phyloP scores from a whole-genome alignment of 257 asterid genomes.

The Ocimum tenuiflorum region DNA sequence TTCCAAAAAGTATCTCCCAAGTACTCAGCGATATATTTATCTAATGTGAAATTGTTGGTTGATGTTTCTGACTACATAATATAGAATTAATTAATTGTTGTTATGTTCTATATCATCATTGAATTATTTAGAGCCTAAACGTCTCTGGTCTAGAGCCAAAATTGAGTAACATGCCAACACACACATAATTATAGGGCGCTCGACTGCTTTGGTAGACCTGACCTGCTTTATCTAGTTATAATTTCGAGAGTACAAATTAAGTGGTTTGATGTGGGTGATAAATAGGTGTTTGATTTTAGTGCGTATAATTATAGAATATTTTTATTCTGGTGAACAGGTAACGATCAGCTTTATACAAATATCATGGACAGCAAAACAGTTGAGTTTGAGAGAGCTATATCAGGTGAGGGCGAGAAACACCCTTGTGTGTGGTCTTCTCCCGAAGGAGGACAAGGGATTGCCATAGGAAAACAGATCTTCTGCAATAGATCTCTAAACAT shows the following conservation, averaged over 20 bases:
- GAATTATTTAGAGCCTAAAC: slow-evolving; percentile 5
- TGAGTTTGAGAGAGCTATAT: slow-evolving; percentile 32
- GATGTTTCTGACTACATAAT: slow-evolving; percentile 2
- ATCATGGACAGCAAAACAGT: slow-evolving; percentile 45
- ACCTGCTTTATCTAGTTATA: background rate
- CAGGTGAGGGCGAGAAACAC: slow-evolving; percentile 32
- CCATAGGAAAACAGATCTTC: slow-evolving; percentile 67
- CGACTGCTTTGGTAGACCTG: background rate
- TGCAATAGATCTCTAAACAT: slow-evolving; percentile 94
- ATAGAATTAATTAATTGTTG: background rate
- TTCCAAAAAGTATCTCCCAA: background rate
- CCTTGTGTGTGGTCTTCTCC: slow-evolving; percentile 72
- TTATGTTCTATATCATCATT: background rate
- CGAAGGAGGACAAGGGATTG: slow-evolving; percentile 61
- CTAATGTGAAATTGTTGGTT: background rate
- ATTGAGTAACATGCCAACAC: background rate
- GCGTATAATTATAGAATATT: background rate
- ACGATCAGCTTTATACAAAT: slow-evolving; percentile 32
- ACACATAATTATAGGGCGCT: background rate
- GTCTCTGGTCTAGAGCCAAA: background rate
- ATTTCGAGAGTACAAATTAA: background rate
- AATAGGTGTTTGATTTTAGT: slow-evolving; percentile 3
- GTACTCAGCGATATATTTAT: background rate
- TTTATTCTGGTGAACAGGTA: slow-evolving; percentile 33
- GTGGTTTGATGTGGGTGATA: background rate